Base-by-base conservation (phyloP, 306 rosid genomes). In the Clitoria ternatea region DNA sequence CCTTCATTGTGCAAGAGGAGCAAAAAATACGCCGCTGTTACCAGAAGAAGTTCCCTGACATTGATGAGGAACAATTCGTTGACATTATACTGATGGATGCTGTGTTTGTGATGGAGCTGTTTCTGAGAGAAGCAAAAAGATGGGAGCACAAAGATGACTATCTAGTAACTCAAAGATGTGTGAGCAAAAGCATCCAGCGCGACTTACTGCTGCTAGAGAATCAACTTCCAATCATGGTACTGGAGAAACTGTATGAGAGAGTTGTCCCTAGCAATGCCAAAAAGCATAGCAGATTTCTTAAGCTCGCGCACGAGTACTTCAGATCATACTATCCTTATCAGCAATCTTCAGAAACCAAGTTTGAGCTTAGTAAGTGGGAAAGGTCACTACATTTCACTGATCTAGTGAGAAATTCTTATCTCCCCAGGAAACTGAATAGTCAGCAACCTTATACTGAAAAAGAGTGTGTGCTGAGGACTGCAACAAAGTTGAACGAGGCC, bases 141-240 rank as follows among this genome's bases (percentile, higher is more conserved):
- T 42, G 47, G 70, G 36, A 29, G 12, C 19, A 72, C 17, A 11
- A 45, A 4, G 19, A 45, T 29, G 85, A 81, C 65, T 70, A 69
- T 32, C 39, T 82, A 12, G 20, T 82, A 3, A 56, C 80, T 3
- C 83, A 80, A 22, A 78, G 80, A n/a, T 86, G 89, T 83, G 30
- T 86, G 15, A 60, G 77, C 23, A 78, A 72, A 56, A 67, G 40
- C 9, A 30, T 84, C 5, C 68, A 66, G 57, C 43, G 62, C 3
- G 91, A 83, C 40, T 44, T 85, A 66, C 14, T 80, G 20, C 56
- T 85, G 11, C 86, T 84, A 3, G 91, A 88, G 42, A 86, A 88
- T 62, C 94, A 83, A 67, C 77, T 88, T 72, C 90, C 94, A 0
- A 79, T 77, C 19, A 44, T 1, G 35, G 77, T 82, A n/a, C 59